These are phyloP conservation scores for Reticulascus tulasneorum DNA, from an alignment of 2,329 filamentous ascomycete species.

Conservation along the genomic window DNA sequence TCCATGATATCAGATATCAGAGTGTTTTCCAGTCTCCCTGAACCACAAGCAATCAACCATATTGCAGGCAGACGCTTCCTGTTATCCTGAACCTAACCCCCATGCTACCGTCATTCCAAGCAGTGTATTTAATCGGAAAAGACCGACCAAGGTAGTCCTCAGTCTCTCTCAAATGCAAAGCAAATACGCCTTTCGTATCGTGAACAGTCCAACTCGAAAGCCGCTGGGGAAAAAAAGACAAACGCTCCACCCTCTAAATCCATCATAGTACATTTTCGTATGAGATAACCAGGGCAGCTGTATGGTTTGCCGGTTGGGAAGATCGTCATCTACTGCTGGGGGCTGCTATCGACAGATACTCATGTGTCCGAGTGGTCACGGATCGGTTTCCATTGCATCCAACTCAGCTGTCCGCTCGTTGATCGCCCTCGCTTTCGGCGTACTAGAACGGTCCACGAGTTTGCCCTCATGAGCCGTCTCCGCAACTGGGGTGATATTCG, in stretches of 20 bases:
- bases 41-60: too few species aligned
- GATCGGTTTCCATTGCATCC: conserved; percentile 19
- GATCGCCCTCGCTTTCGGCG: conserved; percentile 18
- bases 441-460: conserved; percentile 20
- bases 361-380: too few species aligned
- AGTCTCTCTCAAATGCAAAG: conserved; percentile 12
- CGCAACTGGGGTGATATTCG: conserved; percentile 29
- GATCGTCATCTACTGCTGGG: too few species aligned
- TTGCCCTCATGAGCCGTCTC: conserved; percentile 32
- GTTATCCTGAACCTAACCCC: not conserved
- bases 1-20: too few species aligned
- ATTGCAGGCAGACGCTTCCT: conserved; percentile 6
- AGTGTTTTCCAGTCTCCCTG: too few species aligned
- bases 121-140: conserved; percentile 14
- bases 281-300: not conserved
- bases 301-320: too few species aligned
- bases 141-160: conserved; percentile 13
- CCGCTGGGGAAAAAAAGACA: too few species aligned
- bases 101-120: conserved; percentile 11
- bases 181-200: conserved; percentile 13
- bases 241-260: conserved; percentile 13
- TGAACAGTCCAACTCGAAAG: conserved; percentile 12
- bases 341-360: too few species aligned
- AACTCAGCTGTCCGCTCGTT: conserved; percentile 14
- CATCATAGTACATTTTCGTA: conserved; percentile 14